Evolutionary conservation across 140 eudicot genomes (phyloP), one percentile per base, ranked within the genome.

Genomic region (Erigeron philadelphicus): DNA sequence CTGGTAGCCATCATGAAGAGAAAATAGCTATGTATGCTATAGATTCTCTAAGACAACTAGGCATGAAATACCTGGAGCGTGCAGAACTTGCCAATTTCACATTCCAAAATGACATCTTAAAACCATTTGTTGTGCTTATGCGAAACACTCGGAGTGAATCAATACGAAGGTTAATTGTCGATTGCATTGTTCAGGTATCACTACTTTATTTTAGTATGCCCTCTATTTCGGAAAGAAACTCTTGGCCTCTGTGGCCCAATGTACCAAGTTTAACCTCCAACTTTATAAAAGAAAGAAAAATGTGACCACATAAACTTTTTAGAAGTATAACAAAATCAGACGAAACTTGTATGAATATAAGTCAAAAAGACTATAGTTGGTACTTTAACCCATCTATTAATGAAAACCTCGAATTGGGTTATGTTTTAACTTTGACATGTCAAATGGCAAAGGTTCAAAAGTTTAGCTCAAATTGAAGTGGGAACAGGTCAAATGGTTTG

Each of bases 21-120:
- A 93, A 89, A 80, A 87, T 93, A 67, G 96, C 98, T 46, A 93
- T 89, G 98, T 93, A 93, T 76, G 98, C 98, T 71, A 93, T 93
- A 53, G 98, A 93, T 83, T 93, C 98, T 59, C 52, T 93, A 78
- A 78, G 95, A 58, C 98, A 93, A 84, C 96, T 93, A 76, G 95
- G 89, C 59, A 89, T 93, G 96, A 93, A 93, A 76, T 93, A 93
- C 72, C 78, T 93, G 70, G 98, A 93, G 84, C 98, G 98, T 64
- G 88, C 84, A 17, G 98, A 93, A 74, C 95, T 93, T 73, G 92
- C 96, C 74, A 93, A 93, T 75, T 93, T 93, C 79, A 86, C 95
- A 52, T 93, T 93, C 78, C 98, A 93, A 75, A 93, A 93, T 79
- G 98, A 93, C 76, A 93, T 93, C 71, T 79, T 93, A 64, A 93